These are phyloP conservation scores for Termitomyces eurrhizus DNA, from an alignment of 768 basidiomycete species.

Conservation along the genomic window DNA sequence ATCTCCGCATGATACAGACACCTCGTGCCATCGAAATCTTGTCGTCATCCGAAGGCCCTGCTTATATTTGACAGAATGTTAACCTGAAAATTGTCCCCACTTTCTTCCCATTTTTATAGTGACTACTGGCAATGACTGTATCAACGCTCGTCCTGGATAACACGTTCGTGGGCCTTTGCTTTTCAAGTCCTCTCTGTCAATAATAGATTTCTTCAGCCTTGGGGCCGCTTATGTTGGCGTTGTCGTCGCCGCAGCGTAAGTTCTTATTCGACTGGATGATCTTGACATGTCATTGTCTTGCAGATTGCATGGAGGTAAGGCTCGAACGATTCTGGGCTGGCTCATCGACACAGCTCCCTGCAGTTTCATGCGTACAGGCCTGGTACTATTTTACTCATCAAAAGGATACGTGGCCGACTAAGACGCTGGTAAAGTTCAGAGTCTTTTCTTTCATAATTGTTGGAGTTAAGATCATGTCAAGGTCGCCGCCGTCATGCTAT, in stretches of 20 bases:
- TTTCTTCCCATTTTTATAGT: background rate
- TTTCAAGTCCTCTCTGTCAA: background rate
- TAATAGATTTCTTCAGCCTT: conserved; percentile 25
- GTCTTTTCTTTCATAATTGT: background rate
- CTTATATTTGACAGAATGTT: conserved; percentile 10
- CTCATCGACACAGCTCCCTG: background rate
- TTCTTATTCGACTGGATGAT: conserved; percentile 2
- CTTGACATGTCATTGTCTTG: background rate
- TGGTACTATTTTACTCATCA: conserved; percentile 54
- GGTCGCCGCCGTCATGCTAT: conserved; percentile 46
- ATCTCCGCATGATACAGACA: conserved; percentile 2
- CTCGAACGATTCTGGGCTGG: background rate
- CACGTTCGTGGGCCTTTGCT: conserved; percentile 15
- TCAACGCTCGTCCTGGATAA: conserved; percentile 15
- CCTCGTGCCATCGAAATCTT: conserved; percentile 8
- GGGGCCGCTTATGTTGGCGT: conserved; percentile 51
- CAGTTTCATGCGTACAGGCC: conserved; percentile 53
- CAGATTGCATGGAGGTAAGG: conserved; percentile 50
- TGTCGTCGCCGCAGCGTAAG: conserved; percentile 44
- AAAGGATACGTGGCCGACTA: conserved; percentile 45
- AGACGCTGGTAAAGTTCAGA: conserved; percentile 35
- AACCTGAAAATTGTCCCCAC: background rate
- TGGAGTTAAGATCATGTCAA: conserved; percentile 18
- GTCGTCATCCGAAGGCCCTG: conserved; percentile 3
- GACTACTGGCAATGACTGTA: conserved; percentile 10